A percentile compares a stretch with the other conserved stretches of the same genome.
These are phyloP conservation scores for Detonula confervacea DNA, from an alignment of 352 stramenopile genomes.

Conservation along the genomic window DNA sequence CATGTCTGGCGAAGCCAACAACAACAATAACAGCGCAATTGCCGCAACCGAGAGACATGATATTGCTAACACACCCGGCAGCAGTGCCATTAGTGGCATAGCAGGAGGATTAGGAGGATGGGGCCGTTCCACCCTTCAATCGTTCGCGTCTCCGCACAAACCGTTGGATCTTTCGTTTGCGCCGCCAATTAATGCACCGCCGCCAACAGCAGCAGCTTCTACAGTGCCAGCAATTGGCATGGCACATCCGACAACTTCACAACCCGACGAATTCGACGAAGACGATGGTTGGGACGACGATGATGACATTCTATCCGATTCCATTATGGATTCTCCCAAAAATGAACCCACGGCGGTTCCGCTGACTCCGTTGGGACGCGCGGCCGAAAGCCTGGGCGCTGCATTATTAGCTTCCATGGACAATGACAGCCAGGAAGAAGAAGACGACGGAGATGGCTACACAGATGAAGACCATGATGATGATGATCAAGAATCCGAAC, in stretches of 20 bases:
- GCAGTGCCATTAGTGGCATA: not conserved
- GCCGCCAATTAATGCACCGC: not conserved
- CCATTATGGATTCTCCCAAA: not conserved
- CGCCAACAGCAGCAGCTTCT: not conserved
- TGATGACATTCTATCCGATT: slow-evolving; percentile 5
- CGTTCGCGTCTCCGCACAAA: slow-evolving; percentile 8
- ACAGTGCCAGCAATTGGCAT: not conserved
- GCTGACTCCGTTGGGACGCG: slow-evolving; percentile 8
- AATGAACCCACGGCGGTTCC: not conserved
- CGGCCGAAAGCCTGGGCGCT: slow-evolving; percentile 40
- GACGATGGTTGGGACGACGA: not conserved
- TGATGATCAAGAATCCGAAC: not conserved
- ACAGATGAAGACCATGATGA: slow-evolving; percentile 11
- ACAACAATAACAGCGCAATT: too few species aligned
- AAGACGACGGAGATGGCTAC: too few species aligned
- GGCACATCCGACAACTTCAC: not conserved
- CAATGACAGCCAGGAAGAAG: slow-evolving; percentile 20
- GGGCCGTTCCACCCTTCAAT: not conserved
- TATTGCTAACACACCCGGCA: not conserved
- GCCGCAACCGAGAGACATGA: not conserved
- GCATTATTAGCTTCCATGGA: slow-evolving; percentile 51
- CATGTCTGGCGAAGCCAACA: too few species aligned
- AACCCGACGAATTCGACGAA: too few species aligned
- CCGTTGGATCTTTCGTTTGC: slow-evolving; percentile 5
- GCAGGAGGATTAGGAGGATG: slow-evolving; percentile 4